Conservation (phyloP, 108 stramenopile genomes). For the Pseudonitzschia pungens region DNA sequence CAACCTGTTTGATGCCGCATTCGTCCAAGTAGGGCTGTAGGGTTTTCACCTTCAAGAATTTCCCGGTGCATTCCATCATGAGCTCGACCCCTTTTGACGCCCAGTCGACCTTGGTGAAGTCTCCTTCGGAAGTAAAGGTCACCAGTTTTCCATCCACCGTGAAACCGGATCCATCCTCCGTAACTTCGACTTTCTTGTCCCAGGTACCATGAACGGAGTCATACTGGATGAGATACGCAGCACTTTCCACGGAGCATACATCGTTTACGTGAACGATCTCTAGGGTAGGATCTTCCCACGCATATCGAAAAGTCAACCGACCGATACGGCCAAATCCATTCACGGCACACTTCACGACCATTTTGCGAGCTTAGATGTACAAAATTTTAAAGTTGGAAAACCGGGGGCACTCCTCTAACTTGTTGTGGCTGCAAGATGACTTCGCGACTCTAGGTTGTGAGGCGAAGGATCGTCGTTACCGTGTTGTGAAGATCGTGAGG, state of each 20-base stretch:
- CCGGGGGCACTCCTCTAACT: too few species aligned
- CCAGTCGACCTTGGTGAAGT: conserved; percentile 81
- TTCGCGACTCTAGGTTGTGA: too few species aligned
- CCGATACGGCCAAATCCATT: conserved; percentile 97
- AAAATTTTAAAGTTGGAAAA: too few species aligned
- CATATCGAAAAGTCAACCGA: conserved; percentile 86
- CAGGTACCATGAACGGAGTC: conserved; percentile 96
- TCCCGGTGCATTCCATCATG: conserved; percentile 93
- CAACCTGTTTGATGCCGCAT: conserved; percentile 88
- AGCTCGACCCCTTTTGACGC: conserved; percentile 72
- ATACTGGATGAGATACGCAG: conserved; percentile 91
- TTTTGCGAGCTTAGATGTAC: neutral
- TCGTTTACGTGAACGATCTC: conserved; percentile 94
- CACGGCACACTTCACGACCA: conserved; percentile 70
- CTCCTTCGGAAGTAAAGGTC: conserved; percentile 65
- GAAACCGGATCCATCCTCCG: conserved; percentile 66
- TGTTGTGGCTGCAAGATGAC: too few species aligned
- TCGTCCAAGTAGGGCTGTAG: conserved; percentile 77
- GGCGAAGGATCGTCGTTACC: too few species aligned
- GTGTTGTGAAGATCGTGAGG: too few species aligned
- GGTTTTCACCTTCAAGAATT: conserved; percentile 75
- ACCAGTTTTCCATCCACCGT: conserved; percentile 87
- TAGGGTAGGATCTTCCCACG: conserved; percentile 85
- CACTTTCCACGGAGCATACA: conserved; percentile 78
- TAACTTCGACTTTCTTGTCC: conserved; percentile 70